Evolutionary conservation across 2,329 filamentous ascomycete species (phyloP).

Genomic region (Arthrinium puccinioides): DNA sequence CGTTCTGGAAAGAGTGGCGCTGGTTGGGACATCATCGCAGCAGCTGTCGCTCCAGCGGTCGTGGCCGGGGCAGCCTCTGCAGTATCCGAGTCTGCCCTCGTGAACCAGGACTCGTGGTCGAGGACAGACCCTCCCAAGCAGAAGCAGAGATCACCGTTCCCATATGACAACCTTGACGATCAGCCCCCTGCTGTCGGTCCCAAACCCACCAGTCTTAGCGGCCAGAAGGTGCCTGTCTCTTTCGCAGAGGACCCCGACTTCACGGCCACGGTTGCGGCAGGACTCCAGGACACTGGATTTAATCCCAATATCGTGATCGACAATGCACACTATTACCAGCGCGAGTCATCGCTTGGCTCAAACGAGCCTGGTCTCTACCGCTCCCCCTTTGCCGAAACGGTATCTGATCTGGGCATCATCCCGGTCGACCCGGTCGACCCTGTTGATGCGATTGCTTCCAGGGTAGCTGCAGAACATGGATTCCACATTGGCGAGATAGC

Average conservation of each 20-base stretch:
- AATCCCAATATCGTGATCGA: conserved; percentile 64
- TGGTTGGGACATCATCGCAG: conserved; percentile 46
- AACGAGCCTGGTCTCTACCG: conserved; percentile 42
- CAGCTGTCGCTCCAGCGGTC: conserved; percentile 36
- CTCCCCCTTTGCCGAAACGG: conserved; percentile 41
- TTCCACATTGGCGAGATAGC: conserved; percentile 40
- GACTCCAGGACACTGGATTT: conserved; percentile 62
- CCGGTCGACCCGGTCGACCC: conserved; percentile 21
- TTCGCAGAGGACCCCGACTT: conserved; percentile 65
- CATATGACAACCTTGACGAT: conserved; percentile 32
- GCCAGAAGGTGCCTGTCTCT: conserved; percentile 51
- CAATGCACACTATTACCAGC: conserved; percentile 54
- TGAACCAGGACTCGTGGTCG: conserved; percentile 7
- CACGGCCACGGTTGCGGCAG: conserved; percentile 61
- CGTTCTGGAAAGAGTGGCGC: not conserved
- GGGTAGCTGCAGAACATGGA: conserved; percentile 23
- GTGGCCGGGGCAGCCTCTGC: conserved; percentile 16
- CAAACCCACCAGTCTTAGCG: conserved; percentile 42
- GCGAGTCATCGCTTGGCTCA: conserved; percentile 56
- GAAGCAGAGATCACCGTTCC: conserved; percentile 24
- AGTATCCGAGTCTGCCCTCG: conserved; percentile 8
- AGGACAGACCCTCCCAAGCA: conserved; percentile 5
- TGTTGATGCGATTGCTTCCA: conserved; percentile 10
- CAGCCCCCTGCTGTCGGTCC: conserved; percentile 48
- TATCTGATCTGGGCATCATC: conserved; percentile 30